Evolutionary conservation across 805 yeast genomes (phyloP).

Genomic region (Lachancea mirantina): DNA sequence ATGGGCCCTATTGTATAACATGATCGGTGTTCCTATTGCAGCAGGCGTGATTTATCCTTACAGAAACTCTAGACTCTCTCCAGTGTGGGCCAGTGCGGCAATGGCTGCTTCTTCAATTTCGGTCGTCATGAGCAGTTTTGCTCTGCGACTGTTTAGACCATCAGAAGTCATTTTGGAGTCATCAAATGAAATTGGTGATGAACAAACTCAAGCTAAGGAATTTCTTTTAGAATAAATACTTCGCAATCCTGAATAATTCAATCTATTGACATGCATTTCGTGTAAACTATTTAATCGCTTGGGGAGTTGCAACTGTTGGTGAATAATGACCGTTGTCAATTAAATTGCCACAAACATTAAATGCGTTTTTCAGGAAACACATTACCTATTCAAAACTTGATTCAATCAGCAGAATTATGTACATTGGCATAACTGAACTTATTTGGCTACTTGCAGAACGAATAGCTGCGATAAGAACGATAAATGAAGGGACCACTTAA

Average conservation of each 20-base stretch:
- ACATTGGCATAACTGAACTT: background rate
- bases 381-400: background rate
- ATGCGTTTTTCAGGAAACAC: too few relatives aligned
- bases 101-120: slow-evolving; percentile 56
- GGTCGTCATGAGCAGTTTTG: slow-evolving; percentile 51
- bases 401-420: background rate
- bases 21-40: slow-evolving; percentile 54
- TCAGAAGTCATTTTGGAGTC: slow-evolving; percentile 9
- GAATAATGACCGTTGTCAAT: too few relatives aligned
- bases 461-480: background rate
- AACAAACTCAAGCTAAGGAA: slow-evolving; percentile 1
- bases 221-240: too few relatives aligned
- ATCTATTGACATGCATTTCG: too few relatives aligned
- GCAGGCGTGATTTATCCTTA: slow-evolving; percentile 61
- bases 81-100: slow-evolving; percentile 63
- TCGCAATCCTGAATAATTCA: too few relatives aligned
- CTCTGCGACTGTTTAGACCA: slow-evolving; percentile 42
- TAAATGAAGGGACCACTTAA: background rate
- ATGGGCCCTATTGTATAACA: slow-evolving; percentile 53
- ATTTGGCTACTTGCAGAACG: too few relatives aligned
- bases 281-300: too few relatives aligned
- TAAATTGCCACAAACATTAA: too few relatives aligned
- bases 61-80: slow-evolving; percentile 45
- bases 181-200: slow-evolving; percentile 6
- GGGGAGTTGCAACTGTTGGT: too few relatives aligned